A percentile compares a stretch with the other conserved stretches of the same genome.
Conservation (phyloP, 805 yeast species). For the Kodamaea leandrae region DNA sequence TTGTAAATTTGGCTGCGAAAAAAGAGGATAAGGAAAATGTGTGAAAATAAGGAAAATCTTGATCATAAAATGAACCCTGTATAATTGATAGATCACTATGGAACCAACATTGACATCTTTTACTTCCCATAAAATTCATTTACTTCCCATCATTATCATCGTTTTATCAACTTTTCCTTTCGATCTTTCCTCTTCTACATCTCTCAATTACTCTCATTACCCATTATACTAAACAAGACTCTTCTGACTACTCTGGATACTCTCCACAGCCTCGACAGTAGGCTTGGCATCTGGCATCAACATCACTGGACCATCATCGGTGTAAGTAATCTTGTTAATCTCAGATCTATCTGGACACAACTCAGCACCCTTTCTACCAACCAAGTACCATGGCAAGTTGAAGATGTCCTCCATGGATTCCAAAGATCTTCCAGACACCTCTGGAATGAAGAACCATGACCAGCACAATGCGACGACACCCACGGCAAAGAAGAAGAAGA, state of each 20-base stretch:
- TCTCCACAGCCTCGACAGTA: slow-evolving; percentile 2
- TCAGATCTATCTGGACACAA: slow-evolving; percentile 53
- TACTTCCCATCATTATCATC: no score
- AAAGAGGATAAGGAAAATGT: background rate
- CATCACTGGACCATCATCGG: slow-evolving; percentile 11
- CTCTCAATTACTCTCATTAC: background rate
- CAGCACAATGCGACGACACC: slow-evolving; percentile 41
- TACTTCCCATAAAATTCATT: no score
- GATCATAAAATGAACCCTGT: no score
- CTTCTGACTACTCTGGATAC: slow-evolving; percentile 1
- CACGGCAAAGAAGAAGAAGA: slow-evolving; percentile 49
- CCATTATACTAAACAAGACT: background rate
- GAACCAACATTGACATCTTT: no score
- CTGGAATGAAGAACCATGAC: slow-evolving; percentile 51
- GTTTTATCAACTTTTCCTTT: no score
- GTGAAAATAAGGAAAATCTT: no score
- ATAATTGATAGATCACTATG: no score
- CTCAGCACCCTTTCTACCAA: slow-evolving; percentile 53
- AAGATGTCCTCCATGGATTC: slow-evolving; percentile 53
- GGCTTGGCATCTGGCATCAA: slow-evolving; percentile 9
- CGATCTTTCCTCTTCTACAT: background rate
- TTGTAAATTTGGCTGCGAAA: background rate
- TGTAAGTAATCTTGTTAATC: slow-evolving; percentile 29
- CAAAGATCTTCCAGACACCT: slow-evolving; percentile 48
- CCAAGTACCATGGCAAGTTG: slow-evolving; percentile 54